These are phyloP conservation scores for Rubia tinctorum DNA, from an alignment of 305 asterid genomes.

Conservation along the genomic window DNA sequence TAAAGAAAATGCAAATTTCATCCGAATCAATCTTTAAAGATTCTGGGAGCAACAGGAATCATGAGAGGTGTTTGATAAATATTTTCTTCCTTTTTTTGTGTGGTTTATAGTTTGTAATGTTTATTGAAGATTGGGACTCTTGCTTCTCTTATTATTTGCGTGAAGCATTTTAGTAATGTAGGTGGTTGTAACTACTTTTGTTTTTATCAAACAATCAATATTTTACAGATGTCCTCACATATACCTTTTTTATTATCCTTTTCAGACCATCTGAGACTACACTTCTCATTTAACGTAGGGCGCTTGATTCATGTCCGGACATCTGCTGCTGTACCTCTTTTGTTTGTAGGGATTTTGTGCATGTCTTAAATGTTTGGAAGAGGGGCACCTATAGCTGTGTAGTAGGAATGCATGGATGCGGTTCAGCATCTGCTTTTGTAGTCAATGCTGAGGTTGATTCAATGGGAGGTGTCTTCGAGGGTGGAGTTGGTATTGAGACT, in stretches of 20 bases:
- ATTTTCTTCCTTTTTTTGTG: not conserved
- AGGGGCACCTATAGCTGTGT: conserved; percentile 37
- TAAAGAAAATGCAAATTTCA: not conserved
- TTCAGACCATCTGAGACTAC: not conserved
- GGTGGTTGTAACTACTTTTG: not conserved
- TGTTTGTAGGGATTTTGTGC: conserved; percentile 27
- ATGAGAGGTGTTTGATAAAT: too few species aligned
- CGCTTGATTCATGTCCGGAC: not conserved
- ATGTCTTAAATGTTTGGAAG: conserved; percentile 39
- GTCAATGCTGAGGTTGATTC: conserved; percentile 85
- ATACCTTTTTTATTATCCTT: not conserved
- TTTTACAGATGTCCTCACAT: not conserved
- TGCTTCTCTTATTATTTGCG: not conserved
- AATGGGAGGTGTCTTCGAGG: conserved; percentile 94
- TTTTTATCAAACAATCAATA: not conserved
- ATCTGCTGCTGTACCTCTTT: conserved; percentile 4
- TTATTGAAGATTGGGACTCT: not conserved
- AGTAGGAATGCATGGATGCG: conserved; percentile 76
- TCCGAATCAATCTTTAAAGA: not conserved
- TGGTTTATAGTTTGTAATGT: not conserved
- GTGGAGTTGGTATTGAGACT: conserved; percentile 66
- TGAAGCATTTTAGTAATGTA: not conserved
- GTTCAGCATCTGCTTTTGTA: conserved; percentile 48
- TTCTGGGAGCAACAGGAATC: too few species aligned
- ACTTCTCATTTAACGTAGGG: not conserved